phyloP scores from a whole-genome alignment of 176 grass and related monocot species.

The Juncus effusus region DNA sequence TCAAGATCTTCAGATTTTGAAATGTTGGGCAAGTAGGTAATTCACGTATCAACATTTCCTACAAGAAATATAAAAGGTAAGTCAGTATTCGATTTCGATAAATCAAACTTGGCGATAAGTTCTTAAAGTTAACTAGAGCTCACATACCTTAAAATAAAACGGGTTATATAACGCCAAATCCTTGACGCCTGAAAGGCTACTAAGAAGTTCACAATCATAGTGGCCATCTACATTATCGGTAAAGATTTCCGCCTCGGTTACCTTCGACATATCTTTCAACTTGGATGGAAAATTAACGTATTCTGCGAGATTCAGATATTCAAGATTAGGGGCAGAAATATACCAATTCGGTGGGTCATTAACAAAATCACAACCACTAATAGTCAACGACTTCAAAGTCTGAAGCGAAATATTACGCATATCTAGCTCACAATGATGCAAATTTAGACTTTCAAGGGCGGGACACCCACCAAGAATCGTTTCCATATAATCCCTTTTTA shows the following conservation, averaged over 20 bases:
- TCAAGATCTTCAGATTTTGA: not conserved
- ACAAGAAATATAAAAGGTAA: not conserved
- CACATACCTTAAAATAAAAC: too few relatives aligned
- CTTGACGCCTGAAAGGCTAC: too few relatives aligned
- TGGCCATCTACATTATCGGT: not conserved
- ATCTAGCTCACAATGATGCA: too few relatives aligned
- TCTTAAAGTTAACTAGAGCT: not conserved
- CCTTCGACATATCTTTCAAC: slow-evolving; percentile 4
- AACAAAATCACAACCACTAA: not conserved
- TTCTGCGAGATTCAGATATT: not conserved
- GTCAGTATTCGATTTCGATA: not conserved
- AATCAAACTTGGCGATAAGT: too few relatives aligned
- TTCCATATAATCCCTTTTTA: not conserved
- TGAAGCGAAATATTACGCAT: not conserved
- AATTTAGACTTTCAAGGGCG: not conserved
- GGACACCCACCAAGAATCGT: not conserved
- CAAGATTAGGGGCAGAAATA: slow-evolving; percentile 7
- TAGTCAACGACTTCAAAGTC: not conserved
- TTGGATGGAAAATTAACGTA: not conserved
- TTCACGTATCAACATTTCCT: not conserved
- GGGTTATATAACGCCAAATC: too few relatives aligned
- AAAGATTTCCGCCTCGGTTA: not conserved
- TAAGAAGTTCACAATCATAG: too few relatives aligned
- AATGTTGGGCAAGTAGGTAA: not conserved
- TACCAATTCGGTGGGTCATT: not conserved